A percentile compares a stretch with the other conserved stretches of the same genome.
Evolutionary conservation across 192 early-diverging fungal genomes (phyloP).

Genomic region (Rhizophlyctis rosea): DNA sequence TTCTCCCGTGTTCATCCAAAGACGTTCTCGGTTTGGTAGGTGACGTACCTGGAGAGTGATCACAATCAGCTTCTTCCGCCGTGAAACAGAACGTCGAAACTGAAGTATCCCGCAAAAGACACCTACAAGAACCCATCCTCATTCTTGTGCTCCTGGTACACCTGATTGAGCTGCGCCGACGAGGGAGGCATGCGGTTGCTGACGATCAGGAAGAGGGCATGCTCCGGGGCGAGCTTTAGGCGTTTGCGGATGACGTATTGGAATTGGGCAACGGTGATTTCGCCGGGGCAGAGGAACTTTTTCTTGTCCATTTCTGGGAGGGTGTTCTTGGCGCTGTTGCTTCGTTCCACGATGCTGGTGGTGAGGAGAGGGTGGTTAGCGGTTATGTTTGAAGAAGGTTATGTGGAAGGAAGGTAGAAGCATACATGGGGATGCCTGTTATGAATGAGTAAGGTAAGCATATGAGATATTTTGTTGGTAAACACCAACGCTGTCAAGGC

Average conservation of each 20-base stretch:
- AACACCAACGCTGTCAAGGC: too few relatives aligned
- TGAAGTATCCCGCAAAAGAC: constrained; percentile 10
- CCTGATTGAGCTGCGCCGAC: constrained; percentile 77
- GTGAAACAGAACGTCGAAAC: not conserved
- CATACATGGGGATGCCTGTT: constrained; percentile 8
- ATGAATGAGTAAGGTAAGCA: not conserved
- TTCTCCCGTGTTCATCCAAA: too few relatives aligned
- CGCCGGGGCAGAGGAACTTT: constrained; percentile 12
- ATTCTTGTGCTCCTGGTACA: constrained; percentile 89
- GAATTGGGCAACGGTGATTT: constrained; percentile 19
- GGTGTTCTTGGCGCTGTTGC: not conserved
- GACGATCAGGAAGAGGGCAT: constrained; percentile 95
- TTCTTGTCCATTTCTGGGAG: constrained; percentile 8
- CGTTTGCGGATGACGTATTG: constrained; percentile 22
- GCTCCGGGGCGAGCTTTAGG: constrained; percentile 56
- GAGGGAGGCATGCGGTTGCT: constrained; percentile 82
- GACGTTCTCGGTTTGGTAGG: not conserved
- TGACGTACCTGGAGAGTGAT: not conserved
- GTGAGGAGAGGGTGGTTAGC: not conserved
- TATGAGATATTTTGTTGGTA: too few relatives aligned
- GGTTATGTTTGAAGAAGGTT: not conserved
- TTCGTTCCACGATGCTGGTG: constrained; percentile 8
- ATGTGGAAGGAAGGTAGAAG: too few relatives aligned
- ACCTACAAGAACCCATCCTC: constrained; percentile 83
- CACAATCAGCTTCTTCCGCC: constrained; percentile 34